Base-by-base conservation (phyloP, 805 yeast species). In the Helenozyma rhizophorensis region DNA sequence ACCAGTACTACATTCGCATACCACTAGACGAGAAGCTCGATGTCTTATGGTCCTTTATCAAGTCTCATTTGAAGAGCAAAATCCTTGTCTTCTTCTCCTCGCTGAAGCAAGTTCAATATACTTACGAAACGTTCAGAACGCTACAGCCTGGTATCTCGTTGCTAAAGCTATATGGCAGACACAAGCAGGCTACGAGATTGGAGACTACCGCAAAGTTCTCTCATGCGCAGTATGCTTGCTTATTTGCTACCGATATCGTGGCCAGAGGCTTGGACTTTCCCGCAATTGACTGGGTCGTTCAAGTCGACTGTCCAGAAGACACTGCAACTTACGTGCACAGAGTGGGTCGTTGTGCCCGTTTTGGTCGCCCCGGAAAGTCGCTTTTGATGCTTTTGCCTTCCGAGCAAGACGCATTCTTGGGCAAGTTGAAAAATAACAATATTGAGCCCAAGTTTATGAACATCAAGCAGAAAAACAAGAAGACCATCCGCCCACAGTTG, bases 221-320 rank as follows among this genome's bases (percentile, higher is more conserved):
- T 8, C 75, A 80, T 36, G 80, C 94, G 2, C 83, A 82, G 45
- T 76, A 83, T 33, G 84, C 85, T 11, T 86, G 95, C 62, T 62
- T 87, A 29, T 78, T 87, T 51, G 93, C 95, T 0, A 87, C 96
- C 0, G 96, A 87, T 60, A 81, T 87, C 27, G 95, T 86, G 9
- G 95, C 96, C 1, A 68, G 96, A 54, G 96, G 96, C 12, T 73
- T 87, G 25, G 96, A 87, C 56, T 86, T 88, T 58, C 96, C 96
- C 0, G 84, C 89, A 5, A 84, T 87, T 30, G 94, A 88, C 52
- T 87, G 96, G 96, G 95, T 87, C n/a, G 68, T 87, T 7, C 96
- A 87, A 56, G 71, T 86, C 1, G 96, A 87, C 53, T 84, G 94
- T 48, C 96, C 96, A 0, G 96, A 87, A 53, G 95, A 85, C 56